phyloP scores from a whole-genome alignment of 305 asterid species.

The Fraxinus angustifolia region DNA sequence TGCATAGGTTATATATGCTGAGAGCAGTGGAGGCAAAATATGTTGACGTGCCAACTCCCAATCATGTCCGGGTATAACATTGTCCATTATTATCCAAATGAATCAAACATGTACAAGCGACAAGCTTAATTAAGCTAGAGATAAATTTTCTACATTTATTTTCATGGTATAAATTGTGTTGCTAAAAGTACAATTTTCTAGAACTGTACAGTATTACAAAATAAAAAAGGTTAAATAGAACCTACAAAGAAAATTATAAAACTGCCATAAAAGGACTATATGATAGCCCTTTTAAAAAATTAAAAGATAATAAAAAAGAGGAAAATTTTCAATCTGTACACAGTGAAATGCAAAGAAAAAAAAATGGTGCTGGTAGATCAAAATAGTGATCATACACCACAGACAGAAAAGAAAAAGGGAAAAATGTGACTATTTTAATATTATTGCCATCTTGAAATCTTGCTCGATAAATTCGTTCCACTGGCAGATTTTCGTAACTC shows the following conservation, averaged over 20 bases:
- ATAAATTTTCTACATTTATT: background rate
- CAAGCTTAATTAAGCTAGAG: background rate
- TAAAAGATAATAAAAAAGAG: background rate
- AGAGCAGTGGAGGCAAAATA: background rate
- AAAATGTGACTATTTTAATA: background rate
- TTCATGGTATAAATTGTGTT: background rate
- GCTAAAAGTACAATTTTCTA: background rate
- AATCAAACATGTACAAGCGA: background rate
- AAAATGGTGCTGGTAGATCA: background rate
- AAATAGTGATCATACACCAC: background rate
- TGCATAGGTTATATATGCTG: no score
- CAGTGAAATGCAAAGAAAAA: background rate
- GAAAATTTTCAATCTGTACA: background rate
- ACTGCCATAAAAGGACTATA: background rate
- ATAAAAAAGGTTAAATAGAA: background rate
- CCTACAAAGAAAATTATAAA: background rate
- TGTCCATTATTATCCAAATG: background rate
- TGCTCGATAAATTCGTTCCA: background rate
- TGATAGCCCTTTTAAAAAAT: background rate
- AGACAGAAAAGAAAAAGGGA: background rate
- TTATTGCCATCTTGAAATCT: background rate
- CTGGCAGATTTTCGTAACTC: background rate
- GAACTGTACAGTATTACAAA: background rate
- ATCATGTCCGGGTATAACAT: background rate
- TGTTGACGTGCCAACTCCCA: background rate